Conservation (phyloP, 2,329 filamentous ascomycete genomes). For the Teratosphaeria destructans region DNA sequence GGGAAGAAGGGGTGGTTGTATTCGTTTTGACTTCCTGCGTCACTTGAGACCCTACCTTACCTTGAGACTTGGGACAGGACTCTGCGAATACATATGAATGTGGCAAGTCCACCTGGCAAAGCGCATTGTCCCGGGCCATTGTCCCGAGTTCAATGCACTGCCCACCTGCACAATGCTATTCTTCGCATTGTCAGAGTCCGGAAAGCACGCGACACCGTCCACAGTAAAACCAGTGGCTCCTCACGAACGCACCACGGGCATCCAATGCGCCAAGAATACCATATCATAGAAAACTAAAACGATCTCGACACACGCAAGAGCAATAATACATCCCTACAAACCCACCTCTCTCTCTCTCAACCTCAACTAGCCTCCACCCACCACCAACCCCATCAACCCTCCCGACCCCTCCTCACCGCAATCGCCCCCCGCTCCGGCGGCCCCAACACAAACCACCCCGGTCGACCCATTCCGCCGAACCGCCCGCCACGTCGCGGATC, state of each 20-base stretch:
- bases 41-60: background rate
- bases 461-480: background rate
- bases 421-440: background rate
- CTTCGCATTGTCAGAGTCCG: background rate
- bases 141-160: background rate
- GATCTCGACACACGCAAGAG: background rate
- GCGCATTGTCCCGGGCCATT: background rate
- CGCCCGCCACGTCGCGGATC: background rate
- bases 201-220: background rate
- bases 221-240: background rate
- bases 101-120: background rate
- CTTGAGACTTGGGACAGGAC: background rate
- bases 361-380: background rate
- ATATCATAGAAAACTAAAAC: background rate
- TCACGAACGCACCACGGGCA: too few relatives aligned
- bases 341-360: background rate
- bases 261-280: too few relatives aligned
- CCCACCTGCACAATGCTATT: background rate
- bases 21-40: too few relatives aligned
- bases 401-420: background rate
- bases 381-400: background rate
- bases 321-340: background rate
- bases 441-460: background rate
- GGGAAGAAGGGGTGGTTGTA: too few relatives aligned
- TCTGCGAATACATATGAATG: too few relatives aligned